A percentile compares a stretch with the other conserved stretches of the same genome.
These are phyloP conservation scores for Clarireedia hainanense DNA, from an alignment of 2,329 filamentous ascomycete species.

Conservation along the genomic window DNA sequence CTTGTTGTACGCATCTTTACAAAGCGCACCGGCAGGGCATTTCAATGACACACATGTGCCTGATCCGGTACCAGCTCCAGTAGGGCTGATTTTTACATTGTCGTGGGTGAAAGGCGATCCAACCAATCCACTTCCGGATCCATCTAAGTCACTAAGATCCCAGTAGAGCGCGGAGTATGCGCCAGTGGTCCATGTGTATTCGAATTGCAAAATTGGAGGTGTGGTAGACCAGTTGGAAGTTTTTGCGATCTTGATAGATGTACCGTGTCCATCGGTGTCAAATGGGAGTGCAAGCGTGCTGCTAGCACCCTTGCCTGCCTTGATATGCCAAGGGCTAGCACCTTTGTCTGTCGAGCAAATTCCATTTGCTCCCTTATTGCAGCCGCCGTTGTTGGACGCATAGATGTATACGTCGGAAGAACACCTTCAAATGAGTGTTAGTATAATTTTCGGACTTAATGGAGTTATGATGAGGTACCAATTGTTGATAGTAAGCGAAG, in stretches of 20 bases:
- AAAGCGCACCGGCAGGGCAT: constrained; percentile 3
- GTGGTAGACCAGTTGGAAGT: constrained; percentile 3
- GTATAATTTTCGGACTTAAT: too few relatives aligned
- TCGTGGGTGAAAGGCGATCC: constrained; percentile 6
- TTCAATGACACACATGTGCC: constrained; percentile 4
- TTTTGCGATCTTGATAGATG: constrained; percentile 7
- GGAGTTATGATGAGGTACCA: not conserved
- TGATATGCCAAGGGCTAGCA: constrained; percentile 5
- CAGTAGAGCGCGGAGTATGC: constrained; percentile 5
- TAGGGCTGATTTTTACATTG: constrained; percentile 7
- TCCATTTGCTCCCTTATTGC: constrained; percentile 2
- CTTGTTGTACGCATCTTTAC: constrained; percentile 6
- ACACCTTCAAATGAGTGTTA: not conserved
- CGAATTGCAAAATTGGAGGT: constrained; percentile 6
- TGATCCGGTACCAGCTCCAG: constrained; percentile 1
- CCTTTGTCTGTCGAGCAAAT: not conserved
- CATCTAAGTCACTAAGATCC: constrained; percentile 9
- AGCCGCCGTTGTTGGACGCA: constrained; percentile 2
- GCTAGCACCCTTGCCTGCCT: constrained; percentile 4
- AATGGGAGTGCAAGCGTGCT: constrained; percentile 1
- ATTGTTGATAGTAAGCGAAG: constrained; percentile 7
- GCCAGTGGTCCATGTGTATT: constrained; percentile 7
- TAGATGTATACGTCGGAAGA: constrained; percentile 3
- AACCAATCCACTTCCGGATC: constrained; percentile 4
- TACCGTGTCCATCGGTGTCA: constrained; percentile 1